Conservation (phyloP, 441 rosid species). For the Flueggea neowawraea region DNA sequence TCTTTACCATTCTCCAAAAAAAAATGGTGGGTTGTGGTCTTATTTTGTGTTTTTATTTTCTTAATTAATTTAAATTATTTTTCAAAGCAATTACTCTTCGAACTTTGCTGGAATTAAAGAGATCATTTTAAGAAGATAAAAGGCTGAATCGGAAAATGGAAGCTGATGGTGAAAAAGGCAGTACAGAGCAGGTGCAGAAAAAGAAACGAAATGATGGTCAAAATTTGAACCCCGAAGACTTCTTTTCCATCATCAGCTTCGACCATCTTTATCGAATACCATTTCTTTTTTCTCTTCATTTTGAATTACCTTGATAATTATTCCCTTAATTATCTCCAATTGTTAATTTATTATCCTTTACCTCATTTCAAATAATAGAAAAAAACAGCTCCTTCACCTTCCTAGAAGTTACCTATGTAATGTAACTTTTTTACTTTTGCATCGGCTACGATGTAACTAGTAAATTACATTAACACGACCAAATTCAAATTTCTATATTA, state of each 20-base stretch:
- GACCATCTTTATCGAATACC: conserved; percentile 58
- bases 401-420: too few relatives aligned
- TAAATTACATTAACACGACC: too few relatives aligned
- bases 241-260: conserved; percentile 62
- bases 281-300: conserved; percentile 7
- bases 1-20: conserved; percentile 81
- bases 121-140: conserved; percentile 10
- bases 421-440: too few relatives aligned
- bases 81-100: neutral
- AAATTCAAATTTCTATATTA: too few relatives aligned
- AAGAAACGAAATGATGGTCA: conserved; percentile 46
- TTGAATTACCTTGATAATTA: neutral
- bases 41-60: neutral
- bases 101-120: neutral
- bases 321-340: too few relatives aligned
- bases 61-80: neutral
- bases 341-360: too few relatives aligned
- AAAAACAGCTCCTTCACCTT: too few relatives aligned
- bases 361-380: too few relatives aligned
- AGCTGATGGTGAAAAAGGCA: conserved; percentile 36
- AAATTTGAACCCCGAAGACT: conserved; percentile 64
- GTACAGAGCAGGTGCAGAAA: conserved; percentile 24
- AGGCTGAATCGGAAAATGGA: conserved; percentile 7
- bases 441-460: too few relatives aligned
- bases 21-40: conserved; percentile 36